Percentiles rank a stretch among this genome's conserved stretches.
phyloP scores from a whole-genome alignment of 2,329 filamentous ascomycete genomes.

The Fusarium palustre region DNA sequence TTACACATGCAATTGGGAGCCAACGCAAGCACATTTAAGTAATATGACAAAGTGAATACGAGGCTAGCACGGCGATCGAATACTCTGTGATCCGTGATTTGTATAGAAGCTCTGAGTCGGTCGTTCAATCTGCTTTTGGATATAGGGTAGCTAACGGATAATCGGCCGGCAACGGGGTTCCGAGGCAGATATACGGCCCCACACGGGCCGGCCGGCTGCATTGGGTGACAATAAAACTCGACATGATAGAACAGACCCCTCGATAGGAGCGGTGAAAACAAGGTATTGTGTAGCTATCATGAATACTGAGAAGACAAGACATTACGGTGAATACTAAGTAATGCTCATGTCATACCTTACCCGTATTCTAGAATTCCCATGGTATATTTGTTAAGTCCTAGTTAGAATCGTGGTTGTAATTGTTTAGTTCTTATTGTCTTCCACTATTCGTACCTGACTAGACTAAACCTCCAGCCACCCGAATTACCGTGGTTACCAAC shows the following conservation, averaged over 20 bases:
- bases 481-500: slow-evolving; percentile 22
- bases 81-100: background rate
- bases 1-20: too few relatives aligned
- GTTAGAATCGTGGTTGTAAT: background rate
- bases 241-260: background rate
- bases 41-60: fast-evolving
- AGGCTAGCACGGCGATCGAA: background rate
- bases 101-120: background rate
- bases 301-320: background rate
- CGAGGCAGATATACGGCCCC: background rate
- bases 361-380: background rate
- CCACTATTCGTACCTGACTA: background rate
- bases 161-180: background rate
- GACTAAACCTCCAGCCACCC: slow-evolving; percentile 17
- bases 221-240: background rate
- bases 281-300: background rate
- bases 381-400: background rate
- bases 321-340: background rate
- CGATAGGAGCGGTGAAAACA: background rate
- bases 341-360: background rate
- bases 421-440: background rate
- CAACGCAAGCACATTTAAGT: too few relatives aligned
- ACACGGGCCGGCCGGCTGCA: background rate
- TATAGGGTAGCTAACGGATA: background rate
- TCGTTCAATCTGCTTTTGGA: background rate